These are phyloP conservation scores for Rhodomyrtus psidioides DNA, from an alignment of 441 rosid genomes.

Conservation along the genomic window DNA sequence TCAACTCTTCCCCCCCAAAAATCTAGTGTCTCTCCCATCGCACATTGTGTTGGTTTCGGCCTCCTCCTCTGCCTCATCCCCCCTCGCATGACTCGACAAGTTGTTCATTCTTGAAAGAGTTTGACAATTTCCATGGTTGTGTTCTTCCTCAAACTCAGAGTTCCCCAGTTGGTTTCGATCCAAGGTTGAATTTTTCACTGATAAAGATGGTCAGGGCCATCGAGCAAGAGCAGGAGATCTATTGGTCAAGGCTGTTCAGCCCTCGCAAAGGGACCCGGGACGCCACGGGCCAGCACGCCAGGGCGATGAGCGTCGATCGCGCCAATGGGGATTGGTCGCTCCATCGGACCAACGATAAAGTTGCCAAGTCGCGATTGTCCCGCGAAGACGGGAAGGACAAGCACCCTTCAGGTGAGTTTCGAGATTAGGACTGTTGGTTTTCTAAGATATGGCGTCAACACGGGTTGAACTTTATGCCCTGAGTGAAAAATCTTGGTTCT, in stretches of 20 bases:
- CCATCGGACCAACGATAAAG: slow-evolving; percentile 11
- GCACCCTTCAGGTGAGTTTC: slow-evolving; percentile 25
- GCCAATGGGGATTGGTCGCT: slow-evolving; percentile 4
- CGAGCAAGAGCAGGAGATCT: slow-evolving; percentile 45
- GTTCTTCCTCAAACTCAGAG: background rate
- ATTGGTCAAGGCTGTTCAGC: slow-evolving; percentile 31
- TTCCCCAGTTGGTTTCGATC: background rate
- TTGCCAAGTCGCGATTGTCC: slow-evolving; percentile 20
- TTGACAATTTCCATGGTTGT: background rate
- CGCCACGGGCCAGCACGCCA: slow-evolving; percentile 19
- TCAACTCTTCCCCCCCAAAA: background rate
- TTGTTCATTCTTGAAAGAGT: background rate
- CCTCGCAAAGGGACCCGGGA: slow-evolving; percentile 34
- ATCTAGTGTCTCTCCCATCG: background rate
- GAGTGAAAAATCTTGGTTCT: background rate
- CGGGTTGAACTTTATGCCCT: background rate
- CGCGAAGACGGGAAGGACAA: slow-evolving; percentile 39
- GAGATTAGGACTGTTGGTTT: background rate
- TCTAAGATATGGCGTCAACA: background rate
- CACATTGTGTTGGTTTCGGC: background rate
- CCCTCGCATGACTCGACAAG: background rate
- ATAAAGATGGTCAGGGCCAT: slow-evolving; percentile 36
- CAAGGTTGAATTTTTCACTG: background rate
- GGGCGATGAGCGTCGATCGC: slow-evolving; percentile 31
- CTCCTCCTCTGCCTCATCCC: background rate